Conservation (phyloP, 2,329 filamentous ascomycete species). For the Didymella glomerata region DNA sequence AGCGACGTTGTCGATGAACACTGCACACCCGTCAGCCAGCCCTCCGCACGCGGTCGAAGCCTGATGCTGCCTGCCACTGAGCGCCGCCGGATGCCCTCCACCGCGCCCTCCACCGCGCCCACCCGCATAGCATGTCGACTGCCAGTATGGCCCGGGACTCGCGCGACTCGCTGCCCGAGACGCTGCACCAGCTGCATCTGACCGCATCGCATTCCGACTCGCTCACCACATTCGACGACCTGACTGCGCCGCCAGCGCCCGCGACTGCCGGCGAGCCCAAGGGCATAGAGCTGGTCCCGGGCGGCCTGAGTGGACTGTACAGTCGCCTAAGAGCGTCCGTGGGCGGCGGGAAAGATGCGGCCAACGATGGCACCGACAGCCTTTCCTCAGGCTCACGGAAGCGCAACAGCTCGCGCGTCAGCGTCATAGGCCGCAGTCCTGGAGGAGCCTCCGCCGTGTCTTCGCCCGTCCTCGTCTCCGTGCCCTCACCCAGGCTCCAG, state of each 20-base stretch:
- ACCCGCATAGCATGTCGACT: conserved; percentile 1
- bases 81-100: background rate
- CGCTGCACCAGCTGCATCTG: conserved; percentile 85
- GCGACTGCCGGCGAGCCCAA: conserved; percentile 71
- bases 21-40: background rate
- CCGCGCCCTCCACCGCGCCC: background rate
- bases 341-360: conserved; percentile 69
- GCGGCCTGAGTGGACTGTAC: conserved; percentile 88
- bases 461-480: conserved; percentile 49
- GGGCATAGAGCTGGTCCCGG: conserved; percentile 77
- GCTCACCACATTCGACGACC: conserved; percentile 94
- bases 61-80: background rate
- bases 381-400: background rate
- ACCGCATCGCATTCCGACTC: conserved; percentile 85
- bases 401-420: conserved; percentile 19
- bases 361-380: conserved; percentile 36
- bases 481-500: conserved; percentile 49
- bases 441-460: conserved; percentile 40
- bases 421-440: conserved; percentile 31
- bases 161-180: conserved; percentile 32
- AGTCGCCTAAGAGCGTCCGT: conserved; percentile 84
- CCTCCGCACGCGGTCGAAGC: background rate
- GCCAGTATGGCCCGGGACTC: conserved; percentile 41
- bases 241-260: conserved; percentile 73
- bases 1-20: too few species aligned